phyloP scores from a whole-genome alignment of 2,329 filamentous ascomycete species.

The Sphaerulina vaccinii region DNA sequence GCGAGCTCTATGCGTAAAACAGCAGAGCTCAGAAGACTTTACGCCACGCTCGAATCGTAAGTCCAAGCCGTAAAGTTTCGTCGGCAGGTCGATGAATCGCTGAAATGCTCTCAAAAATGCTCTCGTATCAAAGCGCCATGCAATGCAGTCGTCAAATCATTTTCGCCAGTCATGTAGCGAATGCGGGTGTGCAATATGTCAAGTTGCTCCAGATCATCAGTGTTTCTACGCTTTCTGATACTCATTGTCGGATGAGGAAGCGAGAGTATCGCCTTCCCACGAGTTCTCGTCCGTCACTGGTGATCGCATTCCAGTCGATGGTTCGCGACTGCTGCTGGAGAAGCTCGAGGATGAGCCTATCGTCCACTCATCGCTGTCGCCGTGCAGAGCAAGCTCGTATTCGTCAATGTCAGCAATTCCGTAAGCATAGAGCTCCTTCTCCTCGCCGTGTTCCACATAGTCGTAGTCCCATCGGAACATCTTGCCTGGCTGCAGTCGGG shows the following conservation, averaged over 20 bases:
- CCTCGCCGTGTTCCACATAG: constrained; percentile 80
- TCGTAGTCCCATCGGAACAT: constrained; percentile 92
- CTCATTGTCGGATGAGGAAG: constrained; percentile 32
- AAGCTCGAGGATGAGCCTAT: constrained; percentile 78
- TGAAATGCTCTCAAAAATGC: constrained; percentile 25
- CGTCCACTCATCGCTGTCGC: constrained; percentile 84
- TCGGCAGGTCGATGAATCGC: constrained; percentile 20
- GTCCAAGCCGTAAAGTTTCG: constrained; percentile 12
- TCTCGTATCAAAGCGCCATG: constrained; percentile 19
- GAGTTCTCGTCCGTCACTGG: constrained; percentile 57
- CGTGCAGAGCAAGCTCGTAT: constrained; percentile 49
- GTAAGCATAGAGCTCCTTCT: constrained; percentile 50
- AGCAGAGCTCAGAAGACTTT: constrained; percentile 14
- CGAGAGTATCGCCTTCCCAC: constrained; percentile 59
- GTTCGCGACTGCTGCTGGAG: constrained; percentile 63
- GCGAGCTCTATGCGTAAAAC: constrained; percentile 6
- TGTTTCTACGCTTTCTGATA: constrained; percentile 29
- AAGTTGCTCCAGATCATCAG: neutral
- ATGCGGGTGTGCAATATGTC: constrained; percentile 13
- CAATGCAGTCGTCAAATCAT: constrained; percentile 28
- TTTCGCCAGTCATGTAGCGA: constrained; percentile 16
- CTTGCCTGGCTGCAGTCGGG: constrained; percentile 80
- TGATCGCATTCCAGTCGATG: constrained; percentile 48
- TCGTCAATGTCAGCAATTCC: constrained; percentile 56
- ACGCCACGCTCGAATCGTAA: constrained; percentile 11